phyloP scores from a whole-genome alignment of 805 yeast species.

The Candida hungchunana region DNA sequence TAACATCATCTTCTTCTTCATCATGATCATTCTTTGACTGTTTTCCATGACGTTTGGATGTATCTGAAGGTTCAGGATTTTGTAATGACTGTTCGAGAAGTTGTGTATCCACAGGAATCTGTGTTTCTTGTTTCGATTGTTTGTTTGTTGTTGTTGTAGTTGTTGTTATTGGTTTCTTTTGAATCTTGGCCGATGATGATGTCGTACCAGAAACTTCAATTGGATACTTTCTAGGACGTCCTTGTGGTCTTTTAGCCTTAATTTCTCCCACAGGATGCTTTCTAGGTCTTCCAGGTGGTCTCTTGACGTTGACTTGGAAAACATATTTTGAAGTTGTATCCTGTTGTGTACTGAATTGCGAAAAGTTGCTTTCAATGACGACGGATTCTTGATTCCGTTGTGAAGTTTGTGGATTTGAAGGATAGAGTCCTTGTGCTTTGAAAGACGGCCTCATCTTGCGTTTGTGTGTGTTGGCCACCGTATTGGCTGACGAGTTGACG shows the following conservation, averaged over 20 bases:
- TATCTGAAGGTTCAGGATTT: too few species aligned
- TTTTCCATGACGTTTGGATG: conserved; percentile 16
- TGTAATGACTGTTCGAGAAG: background rate
- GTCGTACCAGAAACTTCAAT: conserved; percentile 11
- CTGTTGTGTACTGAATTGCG: conserved; percentile 1
- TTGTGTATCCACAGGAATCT: conserved; percentile 11
- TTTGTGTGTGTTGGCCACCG: conserved; percentile 16
- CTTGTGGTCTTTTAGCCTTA: conserved; percentile 31
- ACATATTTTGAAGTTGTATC: conserved; percentile 16
- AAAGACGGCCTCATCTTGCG: conserved; percentile 24
- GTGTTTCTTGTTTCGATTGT: too few species aligned
- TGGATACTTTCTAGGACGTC: conserved; percentile 27
- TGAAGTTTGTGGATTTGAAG: conserved; percentile 4
- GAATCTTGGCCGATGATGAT: background rate
- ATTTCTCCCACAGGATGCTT: conserved; percentile 45
- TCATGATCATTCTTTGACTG: conserved; percentile 14
- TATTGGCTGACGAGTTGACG: conserved; percentile 22
- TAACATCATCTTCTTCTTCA: conserved; percentile 7
- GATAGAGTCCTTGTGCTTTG: conserved; percentile 16
- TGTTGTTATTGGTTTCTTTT: conserved; percentile 1
- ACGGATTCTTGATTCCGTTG: conserved; percentile 12
- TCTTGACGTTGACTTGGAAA: conserved; percentile 29
- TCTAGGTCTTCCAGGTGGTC: conserved; percentile 46
- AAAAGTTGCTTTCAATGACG: conserved; percentile 23
- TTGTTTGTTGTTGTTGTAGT: background rate